Evolutionary conservation across 495 filamentous ascomycete genomes (phyloP).

Genomic region (Penicillium malachiteum): DNA sequence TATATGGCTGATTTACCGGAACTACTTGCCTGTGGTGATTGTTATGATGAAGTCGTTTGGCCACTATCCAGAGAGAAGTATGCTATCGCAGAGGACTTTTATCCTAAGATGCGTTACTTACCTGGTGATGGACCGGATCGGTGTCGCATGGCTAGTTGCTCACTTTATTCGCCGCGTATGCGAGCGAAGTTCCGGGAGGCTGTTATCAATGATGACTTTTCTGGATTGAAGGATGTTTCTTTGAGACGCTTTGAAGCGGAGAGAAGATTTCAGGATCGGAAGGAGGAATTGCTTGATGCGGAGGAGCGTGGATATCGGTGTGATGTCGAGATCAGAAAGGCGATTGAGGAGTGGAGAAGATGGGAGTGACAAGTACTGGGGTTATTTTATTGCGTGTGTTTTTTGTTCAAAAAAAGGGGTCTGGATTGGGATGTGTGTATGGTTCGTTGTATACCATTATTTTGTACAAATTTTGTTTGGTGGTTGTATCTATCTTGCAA

Average conservation of each 20-base stretch:
- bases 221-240: conserved; percentile 41
- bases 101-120: conserved; percentile 40
- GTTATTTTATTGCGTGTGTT: no score
- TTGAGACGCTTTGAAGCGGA: conserved; percentile 45
- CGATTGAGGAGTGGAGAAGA: conserved; percentile 53
- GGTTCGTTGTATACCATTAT: neutral
- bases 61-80: conserved; percentile 54
- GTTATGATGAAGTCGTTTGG: conserved; percentile 68
- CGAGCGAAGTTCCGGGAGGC: conserved; percentile 61
- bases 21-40: conserved; percentile 68
- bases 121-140: conserved; percentile 46
- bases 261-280: conserved; percentile 45
- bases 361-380: conserved; percentile 44
- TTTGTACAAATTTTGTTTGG: neutral
- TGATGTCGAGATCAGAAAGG: conserved; percentile 45
- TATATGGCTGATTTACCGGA: conserved; percentile 61
- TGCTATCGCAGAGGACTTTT: conserved; percentile 58
- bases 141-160: conserved; percentile 58
- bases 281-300: conserved; percentile 39
- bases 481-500: conserved; percentile 3
- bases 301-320: conserved; percentile 46
- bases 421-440: neutral
- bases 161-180: conserved; percentile 77
- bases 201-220: conserved; percentile 56
- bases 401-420: no score